A percentile compares a stretch with the other conserved stretches of the same genome.
Conservation (phyloP, 768 basidiomycete species). For the Kockovaella imperatae region DNA sequence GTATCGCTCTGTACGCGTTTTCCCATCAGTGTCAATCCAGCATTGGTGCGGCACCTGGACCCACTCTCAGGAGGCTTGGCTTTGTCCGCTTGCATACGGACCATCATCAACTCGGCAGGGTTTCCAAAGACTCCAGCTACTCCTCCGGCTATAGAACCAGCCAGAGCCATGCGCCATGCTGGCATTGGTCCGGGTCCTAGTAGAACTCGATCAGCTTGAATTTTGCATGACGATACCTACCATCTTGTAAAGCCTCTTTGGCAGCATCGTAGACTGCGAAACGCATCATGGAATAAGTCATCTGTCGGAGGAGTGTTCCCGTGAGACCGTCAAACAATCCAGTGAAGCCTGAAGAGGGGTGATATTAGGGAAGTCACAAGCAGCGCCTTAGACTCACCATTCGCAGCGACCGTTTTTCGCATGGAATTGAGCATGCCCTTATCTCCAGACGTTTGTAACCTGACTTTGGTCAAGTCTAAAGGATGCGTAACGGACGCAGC, state of each 20-base stretch:
- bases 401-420: conserved; percentile 70
- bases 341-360: conserved; percentile 41
- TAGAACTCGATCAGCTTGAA: conserved; percentile 47
- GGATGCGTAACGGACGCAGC: conserved; percentile 31
- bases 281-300: conserved; percentile 85
- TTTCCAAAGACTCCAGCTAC: conserved; percentile 85
- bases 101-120: conserved; percentile 53
- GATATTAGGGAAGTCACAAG: background rate
- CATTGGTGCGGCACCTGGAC: conserved; percentile 1
- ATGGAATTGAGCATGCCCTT: conserved; percentile 81
- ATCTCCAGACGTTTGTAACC: conserved; percentile 84
- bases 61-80: conserved; percentile 67
- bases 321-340: conserved; percentile 80
- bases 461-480: conserved; percentile 61
- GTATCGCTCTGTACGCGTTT: conserved; percentile 54
- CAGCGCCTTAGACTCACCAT: conserved; percentile 48
- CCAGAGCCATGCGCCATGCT: conserved; percentile 69
- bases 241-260: conserved; percentile 70
- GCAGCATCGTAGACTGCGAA: conserved; percentile 91
- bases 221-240: conserved; percentile 31
- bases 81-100: conserved; percentile 82
- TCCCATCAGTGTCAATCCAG: background rate
- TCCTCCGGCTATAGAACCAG: conserved; percentile 81
- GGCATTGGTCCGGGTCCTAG: conserved; percentile 48
- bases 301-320: conserved; percentile 83